Conservation (phyloP, 139 green algal genomes). For the Auxenochlorella pyrenoidosa region DNA sequence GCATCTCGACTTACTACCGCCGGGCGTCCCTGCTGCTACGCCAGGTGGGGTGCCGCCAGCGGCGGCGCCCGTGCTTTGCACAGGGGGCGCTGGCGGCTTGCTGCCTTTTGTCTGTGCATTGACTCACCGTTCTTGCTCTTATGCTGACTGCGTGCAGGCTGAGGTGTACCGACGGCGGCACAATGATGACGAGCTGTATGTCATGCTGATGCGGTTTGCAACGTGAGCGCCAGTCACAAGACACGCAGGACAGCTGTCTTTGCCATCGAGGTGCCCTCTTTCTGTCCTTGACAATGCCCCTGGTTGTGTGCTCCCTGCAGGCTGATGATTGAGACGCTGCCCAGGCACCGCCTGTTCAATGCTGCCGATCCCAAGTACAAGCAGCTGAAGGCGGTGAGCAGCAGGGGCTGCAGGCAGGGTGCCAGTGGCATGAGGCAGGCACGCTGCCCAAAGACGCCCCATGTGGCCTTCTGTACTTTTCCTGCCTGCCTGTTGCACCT, state of each 20-base stretch:
- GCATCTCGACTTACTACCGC: constrained; percentile 67
- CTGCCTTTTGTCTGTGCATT: neutral
- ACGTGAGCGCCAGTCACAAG: constrained; percentile 50
- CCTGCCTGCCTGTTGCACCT: no score
- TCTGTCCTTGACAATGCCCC: neutral
- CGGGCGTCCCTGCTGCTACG: constrained; percentile 59
- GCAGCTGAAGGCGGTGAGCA: constrained; percentile 30
- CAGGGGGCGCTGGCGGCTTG: neutral
- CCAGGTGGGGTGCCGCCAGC: constrained; percentile 60
- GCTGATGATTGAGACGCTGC: constrained; percentile 83
- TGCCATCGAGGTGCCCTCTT: neutral
- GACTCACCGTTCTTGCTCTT: neutral
- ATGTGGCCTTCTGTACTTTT: no score
- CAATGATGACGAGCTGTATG: constrained; percentile 82
- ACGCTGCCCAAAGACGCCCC: no score
- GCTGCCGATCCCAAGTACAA: constrained; percentile 44
- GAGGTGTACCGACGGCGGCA: constrained; percentile 58
- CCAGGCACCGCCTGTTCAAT: constrained; percentile 66
- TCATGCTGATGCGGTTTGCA: constrained; percentile 83
- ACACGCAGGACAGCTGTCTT: neutral
- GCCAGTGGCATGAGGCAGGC: no score
- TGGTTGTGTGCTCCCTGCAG: constrained; percentile 44
- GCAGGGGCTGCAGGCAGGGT: neutral
- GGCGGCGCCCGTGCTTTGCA: neutral
- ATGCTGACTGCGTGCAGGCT: constrained; percentile 55